Evolutionary conservation across 805 yeast genomes (phyloP).

Genomic region (Metschnikowia colocasiae): DNA sequence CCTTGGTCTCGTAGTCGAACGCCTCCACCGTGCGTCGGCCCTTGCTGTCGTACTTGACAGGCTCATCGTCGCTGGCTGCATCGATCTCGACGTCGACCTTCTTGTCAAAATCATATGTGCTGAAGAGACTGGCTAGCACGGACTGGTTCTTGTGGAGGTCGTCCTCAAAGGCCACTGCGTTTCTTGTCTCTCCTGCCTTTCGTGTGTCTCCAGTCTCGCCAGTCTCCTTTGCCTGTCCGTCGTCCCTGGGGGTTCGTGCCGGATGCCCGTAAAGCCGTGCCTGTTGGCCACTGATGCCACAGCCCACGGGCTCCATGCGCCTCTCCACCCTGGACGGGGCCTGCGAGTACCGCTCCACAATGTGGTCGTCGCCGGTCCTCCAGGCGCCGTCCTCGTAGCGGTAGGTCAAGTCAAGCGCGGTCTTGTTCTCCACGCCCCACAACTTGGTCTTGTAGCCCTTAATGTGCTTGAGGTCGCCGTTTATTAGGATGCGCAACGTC

Average conservation of each 20-base stretch:
- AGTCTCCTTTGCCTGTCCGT: neutral
- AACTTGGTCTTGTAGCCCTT: constrained; percentile 70
- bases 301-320: neutral
- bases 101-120: constrained; percentile 49
- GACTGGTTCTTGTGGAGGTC: constrained; percentile 37
- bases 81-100: constrained; percentile 40
- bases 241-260: no score
- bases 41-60: constrained; percentile 43
- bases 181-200: no score
- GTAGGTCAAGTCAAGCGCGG: constrained; percentile 58
- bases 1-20: constrained; percentile 35
- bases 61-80: constrained; percentile 28
- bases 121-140: constrained; percentile 47
- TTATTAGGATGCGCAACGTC: constrained; percentile 61
- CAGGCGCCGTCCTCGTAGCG: constrained; percentile 64
- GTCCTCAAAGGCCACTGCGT: no score
- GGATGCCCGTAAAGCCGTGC: neutral
- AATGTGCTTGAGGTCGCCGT: constrained; percentile 53
- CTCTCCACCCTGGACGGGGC: neutral
- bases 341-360: constrained; percentile 54
- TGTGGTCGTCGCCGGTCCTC: constrained; percentile 77
- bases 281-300: constrained; percentile 12
- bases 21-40: constrained; percentile 32
- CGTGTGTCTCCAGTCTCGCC: neutral
- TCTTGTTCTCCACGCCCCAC: constrained; percentile 85